Percentiles rank a stretch among this genome's conserved stretches.
phyloP scores from a whole-genome alignment of 257 asterid genomes.

The Solanum piurae region DNA sequence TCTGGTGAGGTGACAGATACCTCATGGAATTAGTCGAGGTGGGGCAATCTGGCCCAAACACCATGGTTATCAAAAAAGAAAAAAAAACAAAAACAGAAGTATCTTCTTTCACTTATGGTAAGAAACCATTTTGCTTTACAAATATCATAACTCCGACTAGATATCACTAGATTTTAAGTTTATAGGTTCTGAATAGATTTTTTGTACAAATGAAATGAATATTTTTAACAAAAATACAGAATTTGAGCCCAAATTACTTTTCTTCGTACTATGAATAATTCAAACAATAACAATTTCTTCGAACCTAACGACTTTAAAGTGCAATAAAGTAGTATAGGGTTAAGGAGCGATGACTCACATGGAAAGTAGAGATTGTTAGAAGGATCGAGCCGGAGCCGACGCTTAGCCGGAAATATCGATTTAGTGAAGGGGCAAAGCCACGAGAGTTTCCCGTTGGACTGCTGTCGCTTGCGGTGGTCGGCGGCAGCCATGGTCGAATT shows the following conservation, averaged over 20 bases:
- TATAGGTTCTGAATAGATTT: neutral
- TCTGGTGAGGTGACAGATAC: neutral
- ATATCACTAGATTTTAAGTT: neutral
- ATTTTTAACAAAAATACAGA: neutral
- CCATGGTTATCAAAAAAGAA: neutral
- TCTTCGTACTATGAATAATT: neutral
- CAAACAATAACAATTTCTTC: neutral
- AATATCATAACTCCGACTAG: neutral
- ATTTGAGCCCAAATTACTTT: neutral
- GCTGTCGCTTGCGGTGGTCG: slow-evolving; percentile 25
- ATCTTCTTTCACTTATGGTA: neutral
- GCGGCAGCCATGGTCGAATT: slow-evolving; percentile 33
- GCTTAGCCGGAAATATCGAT: slow-evolving; percentile 61
- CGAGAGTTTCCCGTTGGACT: slow-evolving; percentile 28
- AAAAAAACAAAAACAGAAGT: neutral
- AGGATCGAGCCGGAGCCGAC: slow-evolving; percentile 81
- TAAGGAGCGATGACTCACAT: slow-evolving; percentile 24
- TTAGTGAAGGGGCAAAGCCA: slow-evolving; percentile 51
- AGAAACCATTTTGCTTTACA: neutral
- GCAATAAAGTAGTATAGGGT: neutral
- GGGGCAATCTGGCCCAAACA: neutral
- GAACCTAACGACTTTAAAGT: neutral
- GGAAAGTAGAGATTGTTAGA: slow-evolving; percentile 65
- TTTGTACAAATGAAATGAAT: neutral
- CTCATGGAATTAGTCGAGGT: neutral